Conservation (phyloP, 345 rosid species). For the Raphanus sativus region DNA sequence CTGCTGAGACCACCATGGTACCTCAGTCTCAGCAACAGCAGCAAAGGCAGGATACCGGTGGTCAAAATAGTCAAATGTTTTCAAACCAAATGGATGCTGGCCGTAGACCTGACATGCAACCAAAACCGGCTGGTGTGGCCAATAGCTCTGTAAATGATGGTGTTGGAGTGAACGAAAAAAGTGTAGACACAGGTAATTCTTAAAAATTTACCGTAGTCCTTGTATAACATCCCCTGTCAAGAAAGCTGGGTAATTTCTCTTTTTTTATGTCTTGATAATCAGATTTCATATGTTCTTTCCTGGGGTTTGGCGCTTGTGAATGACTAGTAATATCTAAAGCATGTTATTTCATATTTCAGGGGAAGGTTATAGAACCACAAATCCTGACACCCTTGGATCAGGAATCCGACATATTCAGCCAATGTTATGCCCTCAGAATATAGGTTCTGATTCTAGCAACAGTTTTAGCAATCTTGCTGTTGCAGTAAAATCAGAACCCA, state of each 20-base stretch:
- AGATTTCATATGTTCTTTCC: constrained; percentile 5
- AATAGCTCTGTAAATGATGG: constrained; percentile 65
- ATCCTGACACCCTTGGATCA: constrained; percentile 57
- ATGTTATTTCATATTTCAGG: constrained; percentile 46
- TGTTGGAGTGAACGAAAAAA: constrained; percentile 60
- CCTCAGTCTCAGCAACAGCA: constrained; percentile 66
- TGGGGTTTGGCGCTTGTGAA: constrained; percentile 12
- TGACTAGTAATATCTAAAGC: constrained; percentile 25
- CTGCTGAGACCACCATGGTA: constrained; percentile 62
- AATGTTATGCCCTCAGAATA: constrained; percentile 53
- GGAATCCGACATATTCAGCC: constrained; percentile 73
- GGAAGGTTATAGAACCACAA: constrained; percentile 63
- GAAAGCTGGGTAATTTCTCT: constrained; percentile 53
- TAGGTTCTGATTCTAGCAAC: constrained; percentile 52
- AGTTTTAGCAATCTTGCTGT: constrained; percentile 47
- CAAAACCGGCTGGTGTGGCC: constrained; percentile 60
- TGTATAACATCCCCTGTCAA: constrained; percentile 51
- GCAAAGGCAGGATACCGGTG: constrained; percentile 61
- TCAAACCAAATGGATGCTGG: constrained; percentile 61
- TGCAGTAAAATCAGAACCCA: constrained; percentile 55
- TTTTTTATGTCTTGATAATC: neutral
- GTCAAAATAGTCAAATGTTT: constrained; percentile 68
- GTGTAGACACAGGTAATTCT: constrained; percentile 50
- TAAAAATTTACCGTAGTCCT: constrained; percentile 53
- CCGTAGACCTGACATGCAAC: constrained; percentile 68